Conservation (phyloP, 345 rosid species). For the Microcos paniculata region DNA sequence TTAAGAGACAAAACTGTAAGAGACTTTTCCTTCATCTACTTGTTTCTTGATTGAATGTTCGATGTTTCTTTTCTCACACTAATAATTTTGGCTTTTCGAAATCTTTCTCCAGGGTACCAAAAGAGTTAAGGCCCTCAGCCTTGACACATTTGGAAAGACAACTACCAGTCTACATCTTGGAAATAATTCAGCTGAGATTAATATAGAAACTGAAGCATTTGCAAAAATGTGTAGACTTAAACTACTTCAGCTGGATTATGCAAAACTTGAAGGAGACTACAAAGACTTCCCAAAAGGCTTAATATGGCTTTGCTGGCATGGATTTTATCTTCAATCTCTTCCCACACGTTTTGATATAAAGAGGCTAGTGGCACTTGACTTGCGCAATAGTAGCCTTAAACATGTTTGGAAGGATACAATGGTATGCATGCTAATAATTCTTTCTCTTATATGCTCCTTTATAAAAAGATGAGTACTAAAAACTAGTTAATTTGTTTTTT, state of each 20-base stretch:
- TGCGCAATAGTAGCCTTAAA: neutral
- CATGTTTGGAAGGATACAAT: neutral
- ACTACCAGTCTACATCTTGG: neutral
- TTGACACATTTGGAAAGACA: too few species aligned
- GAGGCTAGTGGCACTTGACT: too few species aligned
- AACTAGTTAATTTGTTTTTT: neutral
- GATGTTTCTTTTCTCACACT: neutral
- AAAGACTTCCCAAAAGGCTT: neutral
- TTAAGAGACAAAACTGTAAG: too few species aligned
- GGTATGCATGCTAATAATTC: neutral
- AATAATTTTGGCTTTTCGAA: neutral
- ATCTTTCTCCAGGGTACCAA: too few species aligned
- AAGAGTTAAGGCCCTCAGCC: too few species aligned
- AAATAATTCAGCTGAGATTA: neutral
- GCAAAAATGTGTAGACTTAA: neutral
- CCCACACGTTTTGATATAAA: neutral
- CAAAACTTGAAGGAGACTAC: neutral
- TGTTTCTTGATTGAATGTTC: neutral
- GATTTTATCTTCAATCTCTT: neutral
- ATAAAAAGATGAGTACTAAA: neutral
- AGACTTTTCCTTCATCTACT: too few species aligned
- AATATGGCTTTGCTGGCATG: slow-evolving; percentile 5
- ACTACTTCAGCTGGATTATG: slow-evolving; percentile 5
- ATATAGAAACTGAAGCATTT: neutral
- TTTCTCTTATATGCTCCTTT: neutral